A percentile compares a stretch with the other conserved stretches of the same genome.
Evolutionary conservation across 192 early-diverging fungal species (phyloP).

Genomic region (Backusella circina): DNA sequence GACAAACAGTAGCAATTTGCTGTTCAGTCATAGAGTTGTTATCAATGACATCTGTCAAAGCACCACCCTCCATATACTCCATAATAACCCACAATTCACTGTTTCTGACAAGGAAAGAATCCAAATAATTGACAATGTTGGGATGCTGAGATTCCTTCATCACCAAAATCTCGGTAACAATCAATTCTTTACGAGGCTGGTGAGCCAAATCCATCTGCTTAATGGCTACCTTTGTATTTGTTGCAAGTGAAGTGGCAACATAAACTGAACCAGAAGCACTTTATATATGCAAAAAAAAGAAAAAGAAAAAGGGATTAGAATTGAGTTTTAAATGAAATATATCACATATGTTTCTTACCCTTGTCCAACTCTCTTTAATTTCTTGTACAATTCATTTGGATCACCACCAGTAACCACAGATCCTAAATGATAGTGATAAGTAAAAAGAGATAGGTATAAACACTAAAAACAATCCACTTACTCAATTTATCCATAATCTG

Average conservation of each 20-base stretch:
- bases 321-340: background rate
- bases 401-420: constrained; percentile 86
- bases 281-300: background rate
- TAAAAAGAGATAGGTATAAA: background rate
- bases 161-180: constrained; percentile 88
- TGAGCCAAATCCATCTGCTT: constrained; percentile 88
- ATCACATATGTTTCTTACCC: constrained; percentile 63
- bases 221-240: constrained; percentile 79
- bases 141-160: constrained; percentile 92
- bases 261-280: constrained; percentile 96
- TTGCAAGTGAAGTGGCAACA: constrained; percentile 73
- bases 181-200: constrained; percentile 85
- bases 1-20: constrained; percentile 91
- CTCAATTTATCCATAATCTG: constrained; percentile 94
- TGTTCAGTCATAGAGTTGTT: constrained; percentile 88
- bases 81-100: constrained; percentile 95
- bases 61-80: constrained; percentile 99
- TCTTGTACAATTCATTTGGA: constrained; percentile 85
- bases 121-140: constrained; percentile 97
- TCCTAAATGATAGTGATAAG: constrained; percentile 41
- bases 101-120: constrained; percentile 82
- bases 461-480: constrained; percentile 15
- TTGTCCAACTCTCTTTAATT: constrained; percentile 95
- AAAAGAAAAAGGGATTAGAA: background rate
- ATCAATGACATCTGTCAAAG: constrained; percentile 95